Base-by-base conservation (phyloP, 768 basidiomycete species). In the Lactarius hengduanensis region DNA sequence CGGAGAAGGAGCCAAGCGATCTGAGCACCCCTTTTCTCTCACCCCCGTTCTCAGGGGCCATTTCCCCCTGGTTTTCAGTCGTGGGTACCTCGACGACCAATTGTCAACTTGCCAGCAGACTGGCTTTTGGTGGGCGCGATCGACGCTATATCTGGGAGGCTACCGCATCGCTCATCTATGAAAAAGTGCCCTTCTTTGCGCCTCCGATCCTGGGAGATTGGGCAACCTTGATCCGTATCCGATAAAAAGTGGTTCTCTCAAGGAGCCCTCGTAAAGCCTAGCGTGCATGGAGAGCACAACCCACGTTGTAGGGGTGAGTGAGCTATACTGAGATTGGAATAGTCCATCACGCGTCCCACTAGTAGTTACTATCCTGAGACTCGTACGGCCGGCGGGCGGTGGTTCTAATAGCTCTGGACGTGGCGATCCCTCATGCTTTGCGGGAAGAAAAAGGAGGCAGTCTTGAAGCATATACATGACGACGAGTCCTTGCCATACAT, bases 251-350 rank as follows among this genome's bases (percentile, higher is more conserved):
- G 13, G n/a, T 22, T 28, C 50, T 50, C 47, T 28, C 22, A 2
- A 53, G 11, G 22, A 11, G 2, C 26, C 22, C 22, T 28, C 26
- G 13, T 26, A 50, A 50, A 26, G 22, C 22, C 22, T 4, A 22
- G 9, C 43, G 26, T 13, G 26, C 50, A 26, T 5, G 11, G 47
- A 41, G 40, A 43, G 32, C 47, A 53, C 47, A 13, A 10, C 47
- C 38, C 65, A 62, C 65, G 65, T 66, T 62, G 60, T 18, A 34
- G 34, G 34, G 45, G 22, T 26, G 58, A n/a, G 50, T 13, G 18
- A 59, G 32, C 61, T 62, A 66, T 66, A n/a, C 65, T 66, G 38
- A 53, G 57, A 66, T 62, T 58, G 61, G 65, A 58, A 47, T 66
- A 62, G 65, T 26, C 47, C 8, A n/a, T 58, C 22, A 36, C n/a